Conservation (phyloP, 768 basidiomycete species). For the Pisolithus albus region DNA sequence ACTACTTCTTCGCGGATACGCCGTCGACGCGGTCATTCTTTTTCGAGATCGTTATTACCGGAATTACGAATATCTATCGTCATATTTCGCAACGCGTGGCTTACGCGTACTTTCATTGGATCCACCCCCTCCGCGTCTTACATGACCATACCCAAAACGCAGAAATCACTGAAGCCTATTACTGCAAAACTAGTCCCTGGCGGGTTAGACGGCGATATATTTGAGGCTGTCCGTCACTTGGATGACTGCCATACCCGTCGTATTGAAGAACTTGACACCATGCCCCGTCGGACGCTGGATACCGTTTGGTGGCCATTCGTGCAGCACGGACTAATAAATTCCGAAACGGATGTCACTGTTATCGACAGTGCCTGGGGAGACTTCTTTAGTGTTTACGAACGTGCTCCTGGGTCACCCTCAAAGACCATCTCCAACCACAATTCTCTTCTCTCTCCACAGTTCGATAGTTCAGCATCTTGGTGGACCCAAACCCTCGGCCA, state of each 20-base stretch:
- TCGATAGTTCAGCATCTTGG: conserved; percentile 96
- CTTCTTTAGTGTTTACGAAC: conserved; percentile 70
- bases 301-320: conserved; percentile 97
- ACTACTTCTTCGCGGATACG: conserved; percentile 82
- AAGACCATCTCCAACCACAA: conserved; percentile 2
- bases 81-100: conserved; percentile 74
- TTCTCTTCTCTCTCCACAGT: conserved; percentile 50
- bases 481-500: conserved; percentile 96
- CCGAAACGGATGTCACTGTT: conserved; percentile 71
- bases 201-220: conserved; percentile 33
- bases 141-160: conserved; percentile 42
- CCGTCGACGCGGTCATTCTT: conserved; percentile 74
- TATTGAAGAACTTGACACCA: conserved; percentile 65
- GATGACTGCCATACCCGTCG: conserved; percentile 58
- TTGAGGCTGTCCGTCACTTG: conserved; percentile 48
- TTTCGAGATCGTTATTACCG: conserved; percentile 84
- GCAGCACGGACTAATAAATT: conserved; percentile 71
- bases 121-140: conserved; percentile 49
- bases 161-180: conserved; percentile 62
- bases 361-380: conserved; percentile 89
- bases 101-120: conserved; percentile 48
- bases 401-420: conserved; percentile 14
- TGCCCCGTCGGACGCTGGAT: conserved; percentile 71
- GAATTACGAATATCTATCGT: conserved; percentile 74
- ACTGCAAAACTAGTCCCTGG: conserved; percentile 41